Conservation (phyloP, 805 yeast genomes). For the Saccharomycopsis olivae region DNA sequence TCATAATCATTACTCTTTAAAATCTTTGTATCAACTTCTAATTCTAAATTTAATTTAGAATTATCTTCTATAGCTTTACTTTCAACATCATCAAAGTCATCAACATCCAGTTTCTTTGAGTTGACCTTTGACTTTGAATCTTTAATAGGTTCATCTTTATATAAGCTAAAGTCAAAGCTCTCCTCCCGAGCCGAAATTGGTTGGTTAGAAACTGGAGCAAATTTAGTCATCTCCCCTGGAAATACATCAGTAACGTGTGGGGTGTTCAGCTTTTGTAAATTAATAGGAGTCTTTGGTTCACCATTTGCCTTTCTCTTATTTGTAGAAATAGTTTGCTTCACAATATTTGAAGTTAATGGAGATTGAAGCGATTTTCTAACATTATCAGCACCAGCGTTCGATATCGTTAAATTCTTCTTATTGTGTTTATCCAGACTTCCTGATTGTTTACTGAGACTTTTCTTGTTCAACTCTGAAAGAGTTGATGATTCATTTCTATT, state of each 20-base stretch:
- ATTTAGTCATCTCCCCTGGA: conserved; percentile 33
- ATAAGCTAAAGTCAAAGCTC: conserved; percentile 25
- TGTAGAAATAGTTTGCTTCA: conserved; percentile 16
- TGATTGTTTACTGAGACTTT: neutral
- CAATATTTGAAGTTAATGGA: conserved; percentile 14
- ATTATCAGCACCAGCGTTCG: neutral
- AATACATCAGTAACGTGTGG: conserved; percentile 39
- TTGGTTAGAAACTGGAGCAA: conserved; percentile 41
- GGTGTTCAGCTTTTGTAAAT: conserved; percentile 16
- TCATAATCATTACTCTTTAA: neutral
- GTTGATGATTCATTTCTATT: conserved; percentile 10
- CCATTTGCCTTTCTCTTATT: conserved; percentile 7
- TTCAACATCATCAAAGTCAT: conserved; percentile 22
- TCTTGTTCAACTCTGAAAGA: conserved; percentile 5
- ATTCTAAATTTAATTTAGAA: conserved; percentile 24
- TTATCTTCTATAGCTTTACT: conserved; percentile 28
- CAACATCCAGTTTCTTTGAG: conserved; percentile 16
- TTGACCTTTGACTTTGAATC: conserved; percentile 1
- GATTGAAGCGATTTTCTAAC: conserved; percentile 14
- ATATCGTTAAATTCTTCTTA: conserved; percentile 1
- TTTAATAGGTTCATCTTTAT: conserved; percentile 16
- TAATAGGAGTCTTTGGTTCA: conserved; percentile 17
- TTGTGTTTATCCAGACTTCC: neutral
- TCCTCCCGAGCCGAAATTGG: conserved; percentile 40
- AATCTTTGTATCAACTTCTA: conserved; percentile 1